These are phyloP conservation scores for Cyclostephanos invisitatus DNA, from an alignment of 108 stramenopile species.

Conservation along the genomic window DNA sequence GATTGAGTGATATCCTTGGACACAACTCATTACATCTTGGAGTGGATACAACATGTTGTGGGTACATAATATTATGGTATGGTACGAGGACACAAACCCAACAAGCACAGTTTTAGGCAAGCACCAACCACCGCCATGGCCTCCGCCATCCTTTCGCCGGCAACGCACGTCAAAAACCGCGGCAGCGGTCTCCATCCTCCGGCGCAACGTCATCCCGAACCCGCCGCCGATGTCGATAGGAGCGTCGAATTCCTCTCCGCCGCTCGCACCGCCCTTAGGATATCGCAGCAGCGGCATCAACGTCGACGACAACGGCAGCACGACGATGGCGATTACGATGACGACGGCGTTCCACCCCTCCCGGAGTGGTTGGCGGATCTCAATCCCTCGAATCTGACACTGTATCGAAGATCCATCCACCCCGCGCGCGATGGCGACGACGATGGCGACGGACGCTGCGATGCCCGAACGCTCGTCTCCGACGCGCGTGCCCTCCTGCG, in stretches of 20 bases:
- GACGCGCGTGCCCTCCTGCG: slow-evolving; percentile 53
- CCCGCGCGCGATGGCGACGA: not conserved
- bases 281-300: slow-evolving; percentile 50
- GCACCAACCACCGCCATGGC: not conserved
- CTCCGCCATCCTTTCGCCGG: not conserved
- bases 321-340: not conserved
- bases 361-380: slow-evolving; percentile 42
- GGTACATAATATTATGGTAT: too few relatives aligned
- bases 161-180: slow-evolving; percentile 1
- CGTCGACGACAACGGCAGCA: slow-evolving; percentile 23
- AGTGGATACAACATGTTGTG: too few relatives aligned
- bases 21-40: too few relatives aligned
- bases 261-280: slow-evolving; percentile 76
- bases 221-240: slow-evolving; percentile 61
- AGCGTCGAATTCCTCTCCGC: slow-evolving; percentile 76
- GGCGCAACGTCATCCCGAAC: slow-evolving; percentile 12
- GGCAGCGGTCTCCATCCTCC: not conserved
- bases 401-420: slow-evolving; percentile 18
- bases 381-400: slow-evolving; percentile 31
- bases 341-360: slow-evolving; percentile 1
- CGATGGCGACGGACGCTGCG: slow-evolving; percentile 1
- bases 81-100: too few relatives aligned
- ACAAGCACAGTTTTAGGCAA: too few relatives aligned
- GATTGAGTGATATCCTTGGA: too few relatives aligned
- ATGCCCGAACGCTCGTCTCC: slow-evolving; percentile 18